Percentiles rank a stretch among this genome's conserved stretches.
These are phyloP conservation scores for Didymellaceae sp. DNA, from an alignment of 2,329 filamentous ascomycete genomes.

Conservation along the genomic window DNA sequence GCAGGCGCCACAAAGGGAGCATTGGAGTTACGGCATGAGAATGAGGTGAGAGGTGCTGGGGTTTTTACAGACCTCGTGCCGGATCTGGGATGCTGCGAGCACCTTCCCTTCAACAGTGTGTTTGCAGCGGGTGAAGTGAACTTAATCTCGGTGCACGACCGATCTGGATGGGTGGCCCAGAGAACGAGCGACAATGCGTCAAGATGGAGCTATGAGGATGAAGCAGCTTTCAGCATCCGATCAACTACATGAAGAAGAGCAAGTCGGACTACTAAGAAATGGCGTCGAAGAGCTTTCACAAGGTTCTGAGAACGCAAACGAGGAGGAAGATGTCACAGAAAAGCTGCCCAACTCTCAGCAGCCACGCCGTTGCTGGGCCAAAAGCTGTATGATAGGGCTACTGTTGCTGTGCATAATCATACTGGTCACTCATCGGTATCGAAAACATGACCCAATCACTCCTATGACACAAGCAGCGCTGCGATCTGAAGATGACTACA, in stretches of 20 bases:
- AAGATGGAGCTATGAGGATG: slow-evolving; percentile 3
- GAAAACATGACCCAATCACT: neutral
- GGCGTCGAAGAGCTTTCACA: slow-evolving; percentile 14
- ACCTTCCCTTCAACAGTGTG: neutral
- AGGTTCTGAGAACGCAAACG: slow-evolving; percentile 3
- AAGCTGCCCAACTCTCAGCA: neutral
- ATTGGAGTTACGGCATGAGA: neutral
- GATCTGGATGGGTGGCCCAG: neutral
- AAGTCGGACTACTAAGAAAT: slow-evolving; percentile 26
- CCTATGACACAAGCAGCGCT: slow-evolving; percentile 15
- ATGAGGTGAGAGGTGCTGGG: neutral
- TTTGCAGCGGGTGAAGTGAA: too few relatives aligned
- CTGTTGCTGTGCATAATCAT: neutral
- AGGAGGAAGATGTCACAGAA: neutral
- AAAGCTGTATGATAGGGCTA: neutral
- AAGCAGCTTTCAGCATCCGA: slow-evolving; percentile 6
- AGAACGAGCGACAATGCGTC: neutral
- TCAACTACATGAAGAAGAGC: slow-evolving; percentile 21
- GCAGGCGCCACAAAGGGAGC: neutral
- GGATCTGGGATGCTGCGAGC: neutral
- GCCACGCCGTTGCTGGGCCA: neutral
- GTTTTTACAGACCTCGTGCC: neutral
- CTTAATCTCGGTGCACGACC: too few relatives aligned
- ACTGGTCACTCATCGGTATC: neutral
- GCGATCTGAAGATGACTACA: slow-evolving; percentile 49